phyloP scores from a whole-genome alignment of 345 rosid genomes.

The Eucalyptus sideroxylon region DNA sequence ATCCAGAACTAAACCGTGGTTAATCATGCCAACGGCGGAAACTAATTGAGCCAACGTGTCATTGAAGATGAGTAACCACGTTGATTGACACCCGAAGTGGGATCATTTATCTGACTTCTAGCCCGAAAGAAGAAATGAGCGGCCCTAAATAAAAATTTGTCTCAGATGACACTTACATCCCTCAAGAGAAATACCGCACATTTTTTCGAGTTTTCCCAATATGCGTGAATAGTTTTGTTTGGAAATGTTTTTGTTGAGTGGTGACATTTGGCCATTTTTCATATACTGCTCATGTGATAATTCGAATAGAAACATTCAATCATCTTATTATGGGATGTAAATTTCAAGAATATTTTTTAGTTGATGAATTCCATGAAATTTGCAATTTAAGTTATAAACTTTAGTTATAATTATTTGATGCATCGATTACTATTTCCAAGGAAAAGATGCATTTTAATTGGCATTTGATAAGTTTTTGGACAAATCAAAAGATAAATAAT shows the following conservation, averaged over 20 bases:
- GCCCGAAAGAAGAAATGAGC: background rate
- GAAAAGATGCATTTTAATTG: background rate
- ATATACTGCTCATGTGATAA: background rate
- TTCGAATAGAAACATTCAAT: background rate
- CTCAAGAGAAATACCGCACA: background rate
- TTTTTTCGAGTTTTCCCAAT: background rate
- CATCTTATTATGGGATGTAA: background rate
- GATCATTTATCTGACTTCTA: background rate
- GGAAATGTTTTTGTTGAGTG: background rate
- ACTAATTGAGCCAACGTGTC: background rate
- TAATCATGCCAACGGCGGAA: background rate
- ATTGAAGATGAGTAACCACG: background rate
- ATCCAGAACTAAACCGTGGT: background rate
- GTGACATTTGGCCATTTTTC: background rate
- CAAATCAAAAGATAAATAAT: too few species aligned
- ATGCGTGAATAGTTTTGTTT: rapidly evolving
- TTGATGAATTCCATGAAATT: background rate
- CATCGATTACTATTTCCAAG: background rate
- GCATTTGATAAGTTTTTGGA: background rate
- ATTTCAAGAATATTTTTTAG: background rate
- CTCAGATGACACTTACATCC: rapidly evolving
- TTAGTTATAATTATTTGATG: too few species aligned
- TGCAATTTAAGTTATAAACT: background rate
- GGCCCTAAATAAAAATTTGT: background rate
- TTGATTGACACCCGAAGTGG: background rate